These are phyloP conservation scores for Gleditsia sinensis DNA, from an alignment of 306 rosid genomes.

Conservation along the genomic window DNA sequence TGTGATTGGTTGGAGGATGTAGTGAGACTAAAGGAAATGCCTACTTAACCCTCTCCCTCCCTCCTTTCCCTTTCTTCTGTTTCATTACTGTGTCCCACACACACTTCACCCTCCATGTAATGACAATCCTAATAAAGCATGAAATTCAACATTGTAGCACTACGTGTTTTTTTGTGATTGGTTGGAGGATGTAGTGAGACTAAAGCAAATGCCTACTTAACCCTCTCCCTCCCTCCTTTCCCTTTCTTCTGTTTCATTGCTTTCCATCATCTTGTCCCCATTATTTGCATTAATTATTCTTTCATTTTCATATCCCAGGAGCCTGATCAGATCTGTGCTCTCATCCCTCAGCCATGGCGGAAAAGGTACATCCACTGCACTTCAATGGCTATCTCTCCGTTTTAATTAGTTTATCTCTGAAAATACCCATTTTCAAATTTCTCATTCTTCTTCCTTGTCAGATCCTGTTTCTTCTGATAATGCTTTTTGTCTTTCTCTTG, in stretches of 20 bases:
- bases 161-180: too few relatives aligned
- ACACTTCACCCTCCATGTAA: too few relatives aligned
- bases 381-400: background rate
- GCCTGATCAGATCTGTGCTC: background rate
- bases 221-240: too few relatives aligned
- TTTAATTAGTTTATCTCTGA: background rate
- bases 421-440: background rate
- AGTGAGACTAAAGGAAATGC: background rate
- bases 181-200: too few relatives aligned
- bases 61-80: too few relatives aligned
- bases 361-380: slow-evolving; percentile 38
- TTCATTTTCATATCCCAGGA: background rate
- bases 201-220: too few relatives aligned
- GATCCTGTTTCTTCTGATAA: background rate
- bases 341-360: slow-evolving; percentile 39
- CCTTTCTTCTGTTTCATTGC: background rate
- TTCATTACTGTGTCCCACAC: too few relatives aligned
- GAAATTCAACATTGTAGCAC: too few relatives aligned
- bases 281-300: background rate
- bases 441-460: slow-evolving; percentile 11
- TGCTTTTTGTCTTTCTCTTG: background rate
- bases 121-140: too few relatives aligned
- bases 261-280: background rate
- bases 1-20: slow-evolving; percentile 1
- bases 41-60: slow-evolving; percentile 12